Conservation (phyloP, 2,329 filamentous ascomycete species). For the Talaromyces atroroseus region DNA sequence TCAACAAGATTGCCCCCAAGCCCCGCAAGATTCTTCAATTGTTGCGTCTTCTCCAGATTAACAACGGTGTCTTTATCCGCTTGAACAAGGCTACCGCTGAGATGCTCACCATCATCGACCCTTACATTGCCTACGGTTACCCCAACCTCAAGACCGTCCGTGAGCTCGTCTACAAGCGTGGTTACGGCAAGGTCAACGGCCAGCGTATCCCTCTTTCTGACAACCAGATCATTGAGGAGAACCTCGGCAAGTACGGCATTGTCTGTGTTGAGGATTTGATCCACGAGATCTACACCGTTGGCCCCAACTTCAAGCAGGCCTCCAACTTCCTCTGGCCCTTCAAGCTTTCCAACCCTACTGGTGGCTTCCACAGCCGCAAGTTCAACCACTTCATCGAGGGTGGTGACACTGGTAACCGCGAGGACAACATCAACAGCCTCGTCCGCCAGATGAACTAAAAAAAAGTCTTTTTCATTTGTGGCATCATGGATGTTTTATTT, state of each 20-base stretch:
- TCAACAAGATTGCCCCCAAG: slow-evolving; percentile 99
- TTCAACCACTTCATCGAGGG: slow-evolving; percentile 99
- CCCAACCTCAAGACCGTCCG: slow-evolving; percentile 99
- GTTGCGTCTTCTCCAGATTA: slow-evolving; percentile 99
- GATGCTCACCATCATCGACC: slow-evolving; percentile 98
- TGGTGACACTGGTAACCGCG: slow-evolving; percentile 96
- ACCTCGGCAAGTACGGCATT: slow-evolving; percentile 96
- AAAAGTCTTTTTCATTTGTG: slow-evolving; percentile 17
- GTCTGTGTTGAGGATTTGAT: slow-evolving; percentile 99
- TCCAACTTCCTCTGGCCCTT: slow-evolving; percentile 99
- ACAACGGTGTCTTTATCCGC: slow-evolving; percentile 98
- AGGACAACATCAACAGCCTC: slow-evolving; percentile 95
- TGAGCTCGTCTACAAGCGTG: slow-evolving; percentile 99
- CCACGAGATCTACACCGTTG: slow-evolving; percentile 98
- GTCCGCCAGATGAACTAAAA: slow-evolving; percentile 97
- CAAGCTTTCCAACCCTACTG: slow-evolving; percentile 98
- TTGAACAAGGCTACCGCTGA: slow-evolving; percentile 96
- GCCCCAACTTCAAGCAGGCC: slow-evolving; percentile 99
- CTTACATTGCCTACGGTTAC: slow-evolving; percentile 98
- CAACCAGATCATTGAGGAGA: slow-evolving; percentile 95
- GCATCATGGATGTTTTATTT: slow-evolving; percentile 2
- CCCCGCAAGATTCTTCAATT: slow-evolving; percentile 99
- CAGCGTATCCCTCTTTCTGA: slow-evolving; percentile 94
- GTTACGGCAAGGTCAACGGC: slow-evolving; percentile 98
- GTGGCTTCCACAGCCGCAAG: slow-evolving; percentile 93